Base-by-base conservation (phyloP, 352 stramenopile species). In the Globisporangium polare region DNA sequence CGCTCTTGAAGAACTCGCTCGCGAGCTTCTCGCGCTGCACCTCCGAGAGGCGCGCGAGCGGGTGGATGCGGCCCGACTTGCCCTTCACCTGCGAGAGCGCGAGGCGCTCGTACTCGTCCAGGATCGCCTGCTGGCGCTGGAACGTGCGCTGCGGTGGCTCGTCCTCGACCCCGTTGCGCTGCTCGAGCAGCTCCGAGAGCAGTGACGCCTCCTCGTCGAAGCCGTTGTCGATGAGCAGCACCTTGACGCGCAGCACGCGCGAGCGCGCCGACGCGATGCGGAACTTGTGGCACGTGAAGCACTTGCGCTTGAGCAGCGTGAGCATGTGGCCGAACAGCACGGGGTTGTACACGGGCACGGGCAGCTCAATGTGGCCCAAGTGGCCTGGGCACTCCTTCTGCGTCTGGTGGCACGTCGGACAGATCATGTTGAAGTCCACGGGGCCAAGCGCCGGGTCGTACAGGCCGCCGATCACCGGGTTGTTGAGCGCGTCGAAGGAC, bases 211-310 rank as follows among this genome's bases (percentile, higher is more conserved):
- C 83, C 22, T 89, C 74, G 22, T 89, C 77, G 58, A 93, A 88
- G 46, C 94, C 94, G 43, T 88, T 86, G 71, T 98, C 89, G 15
- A 98, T 65, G 47, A 98, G 73, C 37, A 97, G 66, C 42, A 99
- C 80, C 76, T 98, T 97, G 47, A 96, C 80, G 43, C 81, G 78
- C 63, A 94, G 73, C 7, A 97, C 80, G 50, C 89, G 83, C 50
- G 90, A 90, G 59, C 79, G 66, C 27, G 82, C 74, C 50, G 84
- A 85, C 9, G 84, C 72, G 26, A 95, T 68, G 62, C 90, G 85
- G 67, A 99, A 98, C 68, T 97, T 97, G 85, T 99, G 97, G 86
- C 98, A 99, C 57, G 86, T 92, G 57, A 99, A 95, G 88, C 98
- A 99, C 73, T 99, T 99, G 73, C 88, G 86, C 70, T 97, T 95